A percentile compares a stretch with the other conserved stretches of the same genome.
Evolutionary conservation across 2,329 filamentous ascomycete species (phyloP).

Genomic region (Penicillium sp.): DNA sequence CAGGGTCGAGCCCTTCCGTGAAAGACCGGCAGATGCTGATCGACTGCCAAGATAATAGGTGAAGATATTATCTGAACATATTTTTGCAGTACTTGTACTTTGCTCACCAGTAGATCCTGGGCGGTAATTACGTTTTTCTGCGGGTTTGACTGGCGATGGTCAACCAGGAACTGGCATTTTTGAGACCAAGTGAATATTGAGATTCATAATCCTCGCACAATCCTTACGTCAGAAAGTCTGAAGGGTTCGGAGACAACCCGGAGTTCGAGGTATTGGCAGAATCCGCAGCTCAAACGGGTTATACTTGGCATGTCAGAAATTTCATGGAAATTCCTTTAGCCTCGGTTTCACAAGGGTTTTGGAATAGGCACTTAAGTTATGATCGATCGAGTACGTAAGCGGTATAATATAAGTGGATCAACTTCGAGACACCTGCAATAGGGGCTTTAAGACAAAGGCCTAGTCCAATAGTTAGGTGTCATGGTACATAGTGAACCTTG

Average conservation of each 20-base stretch:
- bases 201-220: not conserved
- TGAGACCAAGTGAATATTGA: conserved; percentile 12
- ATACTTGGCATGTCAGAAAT: not conserved
- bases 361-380: not conserved
- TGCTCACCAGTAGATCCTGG: too few species aligned
- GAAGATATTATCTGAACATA: not conserved
- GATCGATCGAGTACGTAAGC: not conserved
- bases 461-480: too few species aligned
- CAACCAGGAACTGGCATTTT: conserved; percentile 15
- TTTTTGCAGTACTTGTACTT: too few species aligned
- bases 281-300: not conserved
- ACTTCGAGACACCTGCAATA: not conserved
- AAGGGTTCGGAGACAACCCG: not conserved
- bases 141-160: too few species aligned
- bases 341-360: not conserved
- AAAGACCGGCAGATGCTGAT: not conserved
- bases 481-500: not conserved
- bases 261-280: not conserved
- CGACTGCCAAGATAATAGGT: not conserved
- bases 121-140: too few species aligned
- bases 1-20: not conserved
- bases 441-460: not conserved
- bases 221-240: not conserved
- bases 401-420: too few species aligned
- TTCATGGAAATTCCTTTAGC: not conserved